Evolutionary conservation across 2,329 filamentous ascomycete species (phyloP).

Genomic region (Epichloe elymi): DNA sequence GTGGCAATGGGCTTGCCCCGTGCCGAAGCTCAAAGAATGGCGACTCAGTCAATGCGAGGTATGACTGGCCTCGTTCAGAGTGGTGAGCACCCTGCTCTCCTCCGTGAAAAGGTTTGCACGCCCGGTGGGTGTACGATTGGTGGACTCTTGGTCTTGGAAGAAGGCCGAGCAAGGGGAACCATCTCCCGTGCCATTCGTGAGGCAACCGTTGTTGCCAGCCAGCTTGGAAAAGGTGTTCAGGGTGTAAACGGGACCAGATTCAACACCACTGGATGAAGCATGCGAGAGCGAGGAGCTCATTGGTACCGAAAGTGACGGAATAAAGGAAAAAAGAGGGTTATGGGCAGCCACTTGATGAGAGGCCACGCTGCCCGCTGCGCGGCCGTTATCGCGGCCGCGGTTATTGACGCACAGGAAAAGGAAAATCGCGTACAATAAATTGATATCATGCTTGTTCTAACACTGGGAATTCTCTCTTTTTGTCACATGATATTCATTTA

Average conservation of each 20-base stretch:
- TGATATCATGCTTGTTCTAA: no score
- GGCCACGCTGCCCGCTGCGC: no score
- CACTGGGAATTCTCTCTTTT: no score
- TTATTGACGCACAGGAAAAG: no score
- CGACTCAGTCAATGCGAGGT: slow-evolving; percentile 66
- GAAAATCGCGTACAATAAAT: no score
- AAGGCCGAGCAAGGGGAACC: slow-evolving; percentile 53
- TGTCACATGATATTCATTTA: no score
- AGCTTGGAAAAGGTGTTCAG: slow-evolving; percentile 34
- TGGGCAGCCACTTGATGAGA: no score
- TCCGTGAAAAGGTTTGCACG: slow-evolving; percentile 65
- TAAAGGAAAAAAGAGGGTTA: no score
- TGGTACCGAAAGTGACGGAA: neutral
- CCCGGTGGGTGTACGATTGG: slow-evolving; percentile 69
- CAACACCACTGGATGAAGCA: slow-evolving; percentile 3
- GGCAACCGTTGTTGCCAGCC: slow-evolving; percentile 55
- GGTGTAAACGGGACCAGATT: slow-evolving; percentile 23
- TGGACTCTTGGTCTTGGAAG: slow-evolving; percentile 60
- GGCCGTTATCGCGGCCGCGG: no score
- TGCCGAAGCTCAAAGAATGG: slow-evolving; percentile 62
- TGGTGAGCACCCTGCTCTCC: slow-evolving; percentile 62
- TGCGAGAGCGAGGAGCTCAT: neutral
- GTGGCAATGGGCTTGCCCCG: slow-evolving; percentile 68
- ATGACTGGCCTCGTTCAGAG: slow-evolving; percentile 54
- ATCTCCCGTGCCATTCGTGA: slow-evolving; percentile 58